Evolutionary conservation across 148 eudicot species (phyloP), one percentile per base, ranked within the genome.

Genomic region (Chenopodium album): DNA sequence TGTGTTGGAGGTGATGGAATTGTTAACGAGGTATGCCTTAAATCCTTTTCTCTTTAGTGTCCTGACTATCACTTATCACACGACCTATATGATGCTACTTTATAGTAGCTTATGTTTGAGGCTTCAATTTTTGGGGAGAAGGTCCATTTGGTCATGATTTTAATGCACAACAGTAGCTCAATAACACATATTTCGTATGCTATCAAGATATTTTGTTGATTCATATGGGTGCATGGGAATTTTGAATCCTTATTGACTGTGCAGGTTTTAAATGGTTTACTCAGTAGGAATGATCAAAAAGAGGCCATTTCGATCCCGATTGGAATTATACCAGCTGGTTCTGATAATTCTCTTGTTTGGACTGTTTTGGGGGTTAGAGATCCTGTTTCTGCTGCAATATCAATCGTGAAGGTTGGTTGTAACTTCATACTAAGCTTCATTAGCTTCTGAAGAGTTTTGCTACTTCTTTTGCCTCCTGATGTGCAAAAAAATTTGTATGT

Each of bases 1-100:
- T 96, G 99, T 80, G 97, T 96, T 75, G 98, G 99, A 72, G 99
- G 99, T 79, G 99, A 96, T 88, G 99, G 99, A 81, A 94, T 96
- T 82, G 91, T 96, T 80, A 96, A 96, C 79, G 99, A 96, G 98
- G 99, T 92, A 73, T 84, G 88, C 70, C 22, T 75, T 78, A 71
- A 59, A 74, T 23, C 1, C n/a, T n/a, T 13, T 12, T 56, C 22
- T 46, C 26, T 41, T 19, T 70, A 34, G 26, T 75, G 22, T 71
- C 52, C 26, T 29, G n/a, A 19, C 12, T 50, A 22, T 32, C 76
- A 16, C 26, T 69, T 32, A 13, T 59, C 80, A 3, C 19, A 44
- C 37, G 52, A 56, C 71, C 48, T 71, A 14, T 76, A 31, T 13
- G 41, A 1, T 9, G 31, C 62, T 56, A 23, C 26, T 73, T 72